These are phyloP conservation scores for Magnaporthales sp. DNA, from an alignment of 2,329 filamentous ascomycete species.

Conservation along the genomic window DNA sequence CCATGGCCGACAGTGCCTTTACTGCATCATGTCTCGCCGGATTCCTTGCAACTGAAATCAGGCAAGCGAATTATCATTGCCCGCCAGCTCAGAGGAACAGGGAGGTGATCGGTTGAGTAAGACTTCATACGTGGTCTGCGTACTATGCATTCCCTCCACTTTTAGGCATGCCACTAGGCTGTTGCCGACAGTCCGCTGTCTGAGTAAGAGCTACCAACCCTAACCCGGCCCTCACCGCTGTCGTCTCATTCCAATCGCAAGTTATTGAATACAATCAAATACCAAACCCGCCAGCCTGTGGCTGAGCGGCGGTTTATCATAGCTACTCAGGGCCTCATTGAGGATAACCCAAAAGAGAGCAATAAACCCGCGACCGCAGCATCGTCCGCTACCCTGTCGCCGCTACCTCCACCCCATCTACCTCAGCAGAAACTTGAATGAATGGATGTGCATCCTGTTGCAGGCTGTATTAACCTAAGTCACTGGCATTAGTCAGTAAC, in stretches of 20 bases:
- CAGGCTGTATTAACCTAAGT: too few relatives aligned
- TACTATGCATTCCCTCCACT: not conserved
- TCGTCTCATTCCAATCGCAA: not conserved
- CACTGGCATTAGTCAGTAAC: too few relatives aligned
- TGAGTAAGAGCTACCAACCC: not conserved
- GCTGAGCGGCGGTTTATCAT: not conserved
- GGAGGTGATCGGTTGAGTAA: not conserved
- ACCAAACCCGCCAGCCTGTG: not conserved
- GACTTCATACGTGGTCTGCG: not conserved
- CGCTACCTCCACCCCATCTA: not conserved
- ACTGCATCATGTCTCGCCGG: not conserved
- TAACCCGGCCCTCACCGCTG: not conserved
- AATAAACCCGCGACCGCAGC: not conserved
- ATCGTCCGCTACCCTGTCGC: not conserved
- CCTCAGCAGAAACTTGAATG: not conserved
- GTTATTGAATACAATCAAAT: not conserved
- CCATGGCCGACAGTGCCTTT: not conserved
- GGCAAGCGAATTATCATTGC: not conserved
- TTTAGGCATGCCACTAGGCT: not conserved
- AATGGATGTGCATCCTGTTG: too few relatives aligned
- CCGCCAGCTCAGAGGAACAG: not conserved
- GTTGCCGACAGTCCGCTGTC: not conserved
- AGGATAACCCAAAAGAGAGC: not conserved
- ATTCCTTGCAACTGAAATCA: not conserved
- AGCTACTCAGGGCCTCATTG: not conserved